phyloP scores from a whole-genome alignment of 345 rosid species.

The Cardamine resedifolia region DNA sequence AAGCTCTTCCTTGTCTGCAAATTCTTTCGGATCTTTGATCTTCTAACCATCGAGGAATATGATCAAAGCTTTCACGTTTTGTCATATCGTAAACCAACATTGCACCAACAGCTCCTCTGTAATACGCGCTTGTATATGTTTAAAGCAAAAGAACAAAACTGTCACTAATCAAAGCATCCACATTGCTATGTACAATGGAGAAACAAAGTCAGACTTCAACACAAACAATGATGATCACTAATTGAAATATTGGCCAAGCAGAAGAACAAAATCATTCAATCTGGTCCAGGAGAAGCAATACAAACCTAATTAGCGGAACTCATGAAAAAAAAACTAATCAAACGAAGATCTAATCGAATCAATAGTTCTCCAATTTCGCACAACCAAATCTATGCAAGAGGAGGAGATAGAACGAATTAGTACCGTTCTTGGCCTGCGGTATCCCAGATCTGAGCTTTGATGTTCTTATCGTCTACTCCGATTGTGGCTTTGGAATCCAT shows the following conservation, averaged over 20 bases:
- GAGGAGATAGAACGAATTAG: background rate
- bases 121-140: conserved; percentile 58
- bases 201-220: background rate
- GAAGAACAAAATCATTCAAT: background rate
- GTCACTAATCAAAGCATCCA: conserved; percentile 1
- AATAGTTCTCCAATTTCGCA: background rate
- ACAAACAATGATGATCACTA: background rate
- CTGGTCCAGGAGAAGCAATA: no score
- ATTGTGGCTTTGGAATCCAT: conserved; percentile 83
- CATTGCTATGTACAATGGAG: background rate
- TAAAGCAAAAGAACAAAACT: background rate
- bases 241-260: no score
- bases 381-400: no score
- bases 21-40: conserved; percentile 58
- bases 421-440: conserved; percentile 88
- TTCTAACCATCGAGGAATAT: conserved; percentile 70
- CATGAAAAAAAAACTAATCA: background rate
- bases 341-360: background rate
- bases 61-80: conserved; percentile 62
- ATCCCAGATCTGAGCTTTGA: conserved; percentile 96
- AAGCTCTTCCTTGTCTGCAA: conserved; percentile 63
- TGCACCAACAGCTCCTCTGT: conserved; percentile 74
- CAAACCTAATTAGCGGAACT: no score
- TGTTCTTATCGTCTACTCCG: conserved; percentile 75
- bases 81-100: conserved; percentile 67